These are phyloP conservation scores for Fusarium sp. DNA, from an alignment of 2,329 filamentous ascomycete species.

Conservation along the genomic window DNA sequence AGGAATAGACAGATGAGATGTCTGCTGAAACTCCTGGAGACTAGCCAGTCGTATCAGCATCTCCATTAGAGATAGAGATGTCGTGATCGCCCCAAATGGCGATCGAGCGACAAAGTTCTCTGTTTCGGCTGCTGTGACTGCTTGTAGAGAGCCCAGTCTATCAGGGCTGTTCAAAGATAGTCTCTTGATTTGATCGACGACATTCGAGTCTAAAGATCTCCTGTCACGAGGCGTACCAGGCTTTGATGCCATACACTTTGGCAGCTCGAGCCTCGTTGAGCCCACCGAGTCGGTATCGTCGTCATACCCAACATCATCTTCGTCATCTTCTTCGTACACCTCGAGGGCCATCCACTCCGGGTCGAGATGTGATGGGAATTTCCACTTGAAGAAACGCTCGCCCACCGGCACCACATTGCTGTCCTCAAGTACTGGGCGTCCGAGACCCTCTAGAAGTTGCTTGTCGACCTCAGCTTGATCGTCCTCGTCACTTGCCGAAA, in stretches of 20 bases:
- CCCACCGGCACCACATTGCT: not conserved
- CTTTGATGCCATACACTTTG: slow-evolving; percentile 20
- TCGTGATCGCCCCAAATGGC: slow-evolving; percentile 62
- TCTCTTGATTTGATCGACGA: slow-evolving; percentile 54
- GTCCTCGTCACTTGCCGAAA: slow-evolving; percentile 17
- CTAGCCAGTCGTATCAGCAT: slow-evolving; percentile 87
- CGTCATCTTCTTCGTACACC: slow-evolving; percentile 73
- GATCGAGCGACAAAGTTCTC: slow-evolving; percentile 51
- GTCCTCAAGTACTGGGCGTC: not conserved
- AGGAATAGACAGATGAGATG: slow-evolving; percentile 86
- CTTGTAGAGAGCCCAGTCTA: slow-evolving; percentile 1
- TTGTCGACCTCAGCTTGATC: slow-evolving; percentile 58
- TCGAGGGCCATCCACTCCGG: slow-evolving; percentile 93
- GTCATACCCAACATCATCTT: slow-evolving; percentile 38
- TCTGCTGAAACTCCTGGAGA: slow-evolving; percentile 91
- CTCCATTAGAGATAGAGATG: slow-evolving; percentile 79
- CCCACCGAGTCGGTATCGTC: slow-evolving; percentile 62
- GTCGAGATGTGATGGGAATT: slow-evolving; percentile 77
- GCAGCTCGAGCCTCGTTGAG: slow-evolving; percentile 45
- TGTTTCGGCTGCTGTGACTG: slow-evolving; percentile 27
- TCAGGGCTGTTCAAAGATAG: slow-evolving; percentile 47
- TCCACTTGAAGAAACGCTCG: slow-evolving; percentile 19
- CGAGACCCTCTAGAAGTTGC: slow-evolving; percentile 51
- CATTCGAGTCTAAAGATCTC: slow-evolving; percentile 48
- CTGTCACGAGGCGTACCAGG: slow-evolving; percentile 22